Percentiles rank a stretch among this genome's conserved stretches.
These are phyloP conservation scores for Ilyonectria mors-panacis DNA, from an alignment of 2,329 filamentous ascomycete genomes.

Conservation along the genomic window DNA sequence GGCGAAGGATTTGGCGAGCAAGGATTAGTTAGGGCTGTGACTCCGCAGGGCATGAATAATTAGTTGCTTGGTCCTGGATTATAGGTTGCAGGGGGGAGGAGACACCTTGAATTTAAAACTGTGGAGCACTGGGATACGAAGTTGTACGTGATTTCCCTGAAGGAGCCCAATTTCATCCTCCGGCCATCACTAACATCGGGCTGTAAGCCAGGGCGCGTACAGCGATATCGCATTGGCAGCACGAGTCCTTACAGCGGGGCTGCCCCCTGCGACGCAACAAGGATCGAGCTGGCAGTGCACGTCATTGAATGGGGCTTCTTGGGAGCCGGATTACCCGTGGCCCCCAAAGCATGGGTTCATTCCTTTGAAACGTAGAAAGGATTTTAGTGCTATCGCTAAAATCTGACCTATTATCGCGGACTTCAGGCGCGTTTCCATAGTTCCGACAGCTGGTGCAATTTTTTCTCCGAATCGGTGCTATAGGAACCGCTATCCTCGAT, in stretches of 20 bases:
- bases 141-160: neutral
- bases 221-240: no score
- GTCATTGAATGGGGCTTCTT: neutral
- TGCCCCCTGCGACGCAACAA: slow-evolving; percentile 1
- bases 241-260: no score
- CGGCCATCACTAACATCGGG: neutral
- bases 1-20: neutral
- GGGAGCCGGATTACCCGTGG: no score
- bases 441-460: neutral
- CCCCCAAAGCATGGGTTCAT: neutral
- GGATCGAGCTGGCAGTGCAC: neutral
- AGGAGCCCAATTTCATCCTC: slow-evolving; percentile 20
- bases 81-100: no score
- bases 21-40: neutral
- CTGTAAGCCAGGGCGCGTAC: no score
- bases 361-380: neutral
- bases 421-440: no score
- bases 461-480: neutral
- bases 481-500: neutral
- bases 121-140: no score
- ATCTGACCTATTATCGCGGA: no score
- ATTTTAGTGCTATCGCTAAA: neutral
- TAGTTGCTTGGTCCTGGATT: neutral
- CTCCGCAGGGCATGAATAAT: neutral
- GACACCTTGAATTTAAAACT: no score